These are phyloP conservation scores for Glaciozyma antarctica DNA, from an alignment of 768 basidiomycete genomes.

Conservation along the genomic window DNA sequence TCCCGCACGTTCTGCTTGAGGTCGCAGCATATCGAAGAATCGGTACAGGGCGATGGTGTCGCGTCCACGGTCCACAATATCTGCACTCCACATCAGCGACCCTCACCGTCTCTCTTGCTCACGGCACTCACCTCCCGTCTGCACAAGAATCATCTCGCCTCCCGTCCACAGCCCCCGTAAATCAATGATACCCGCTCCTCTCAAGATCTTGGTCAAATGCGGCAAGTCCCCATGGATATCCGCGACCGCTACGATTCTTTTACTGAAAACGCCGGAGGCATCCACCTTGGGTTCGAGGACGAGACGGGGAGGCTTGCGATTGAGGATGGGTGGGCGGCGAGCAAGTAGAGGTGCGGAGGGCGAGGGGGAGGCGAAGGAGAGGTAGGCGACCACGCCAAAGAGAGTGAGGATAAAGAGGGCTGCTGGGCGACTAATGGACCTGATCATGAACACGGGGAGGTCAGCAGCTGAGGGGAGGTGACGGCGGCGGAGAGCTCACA, in stretches of 20 bases:
- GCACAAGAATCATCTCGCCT: slow-evolving; percentile 73
- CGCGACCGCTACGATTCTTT: slow-evolving; percentile 50
- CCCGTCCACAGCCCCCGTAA: slow-evolving; percentile 69
- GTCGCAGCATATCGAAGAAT: slow-evolving; percentile 74
- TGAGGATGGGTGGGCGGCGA: not conserved
- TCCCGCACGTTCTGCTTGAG: slow-evolving; percentile 58
- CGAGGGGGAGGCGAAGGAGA: not conserved
- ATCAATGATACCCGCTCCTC: slow-evolving; percentile 69
- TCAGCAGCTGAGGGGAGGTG: too few species aligned
- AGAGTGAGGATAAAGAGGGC: not conserved
- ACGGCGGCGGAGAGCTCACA: too few species aligned
- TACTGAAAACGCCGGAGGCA: not conserved
- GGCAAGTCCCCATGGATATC: slow-evolving; percentile 82
- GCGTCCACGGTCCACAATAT: slow-evolving; percentile 54
- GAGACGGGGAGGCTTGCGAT: not conserved
- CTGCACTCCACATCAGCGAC: slow-evolving; percentile 23
- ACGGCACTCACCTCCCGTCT: slow-evolving; percentile 67
- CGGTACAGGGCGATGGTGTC: slow-evolving; percentile 78
- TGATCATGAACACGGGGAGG: too few species aligned
- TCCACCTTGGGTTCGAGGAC: not conserved
- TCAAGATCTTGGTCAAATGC: slow-evolving; percentile 68
- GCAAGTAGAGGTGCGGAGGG: not conserved
- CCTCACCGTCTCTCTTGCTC: not conserved
- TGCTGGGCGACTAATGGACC: not conserved
- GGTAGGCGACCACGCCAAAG: not conserved